Evolutionary conservation across 495 filamentous ascomycete species (phyloP).

Genomic region (Annulohypoxylon maeteangense): DNA sequence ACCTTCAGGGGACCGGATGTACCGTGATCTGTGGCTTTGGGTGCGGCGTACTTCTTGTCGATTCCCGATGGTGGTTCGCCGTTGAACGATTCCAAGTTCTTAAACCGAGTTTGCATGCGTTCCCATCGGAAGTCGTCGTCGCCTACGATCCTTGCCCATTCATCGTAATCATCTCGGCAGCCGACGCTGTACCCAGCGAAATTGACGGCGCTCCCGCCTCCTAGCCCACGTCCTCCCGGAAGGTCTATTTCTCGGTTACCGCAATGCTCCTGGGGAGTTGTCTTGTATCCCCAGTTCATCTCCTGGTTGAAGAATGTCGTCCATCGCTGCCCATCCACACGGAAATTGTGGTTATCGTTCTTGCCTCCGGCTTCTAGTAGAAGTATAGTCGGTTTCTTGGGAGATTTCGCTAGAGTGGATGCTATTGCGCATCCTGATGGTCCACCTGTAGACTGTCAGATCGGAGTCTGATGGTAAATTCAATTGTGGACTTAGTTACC

Average conservation of each 20-base stretch:
- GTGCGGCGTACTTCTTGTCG: slow-evolving; percentile 49
- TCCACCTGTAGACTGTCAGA: slow-evolving; percentile 56
- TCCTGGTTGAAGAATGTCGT: slow-evolving; percentile 57
- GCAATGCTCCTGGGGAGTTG: slow-evolving; percentile 61
- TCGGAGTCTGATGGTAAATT: background rate
- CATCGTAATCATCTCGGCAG: slow-evolving; percentile 68
- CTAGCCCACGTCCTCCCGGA: slow-evolving; percentile 67
- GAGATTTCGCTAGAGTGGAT: slow-evolving; percentile 54
- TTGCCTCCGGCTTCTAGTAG: slow-evolving; percentile 66
- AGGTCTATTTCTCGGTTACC: slow-evolving; percentile 63
- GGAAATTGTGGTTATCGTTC: slow-evolving; percentile 57
- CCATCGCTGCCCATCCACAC: slow-evolving; percentile 63
- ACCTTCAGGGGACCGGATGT: slow-evolving; percentile 57
- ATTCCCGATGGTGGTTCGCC: slow-evolving; percentile 46
- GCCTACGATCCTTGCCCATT: slow-evolving; percentile 54
- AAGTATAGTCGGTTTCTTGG: slow-evolving; percentile 59
- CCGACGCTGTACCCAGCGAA: slow-evolving; percentile 68
- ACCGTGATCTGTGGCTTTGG: slow-evolving; percentile 58
- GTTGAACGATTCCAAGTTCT: slow-evolving; percentile 64
- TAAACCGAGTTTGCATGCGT: slow-evolving; percentile 58
- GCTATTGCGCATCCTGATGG: slow-evolving; percentile 65
- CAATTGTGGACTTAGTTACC: slow-evolving; percentile 45
- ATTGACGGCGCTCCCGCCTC: slow-evolving; percentile 71
- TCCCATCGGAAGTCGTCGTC: slow-evolving; percentile 63
- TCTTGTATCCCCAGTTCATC: slow-evolving; percentile 70